Base-by-base conservation (phyloP, 2,329 filamentous ascomycete genomes). In the Verruconis gallopava region DNA sequence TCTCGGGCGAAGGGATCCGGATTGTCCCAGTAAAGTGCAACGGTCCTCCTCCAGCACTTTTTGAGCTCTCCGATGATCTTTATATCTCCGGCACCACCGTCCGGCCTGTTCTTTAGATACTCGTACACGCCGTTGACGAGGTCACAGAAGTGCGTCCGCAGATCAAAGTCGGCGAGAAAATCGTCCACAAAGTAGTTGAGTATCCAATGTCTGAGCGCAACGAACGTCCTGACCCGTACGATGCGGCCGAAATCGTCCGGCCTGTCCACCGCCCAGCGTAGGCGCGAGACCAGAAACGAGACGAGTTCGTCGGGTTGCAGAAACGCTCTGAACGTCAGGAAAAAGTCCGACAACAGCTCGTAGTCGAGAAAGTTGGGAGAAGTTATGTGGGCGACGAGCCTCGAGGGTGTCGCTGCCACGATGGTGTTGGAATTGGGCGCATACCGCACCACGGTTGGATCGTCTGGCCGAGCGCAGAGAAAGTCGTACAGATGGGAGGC, bases 121-220 rank as follows among this genome's bases (percentile, higher is more conserved):
- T 59, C 55, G 44, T 73, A 72, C 42, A 81, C 56, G 18, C 58
- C 56, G 57, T 96, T 95, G 45, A 95, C 69, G 5, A 86, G 69
- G 21, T 77, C 69, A 61, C 89, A 95, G 55, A 95, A 95, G 13
- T 75, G 74, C 4, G 73, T 66, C 5, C 89, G 79, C 21, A 96
- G 67, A 35, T 73, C 67, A 54, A 81, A 79, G 55, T 88, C 77
- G 18, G 80, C 62, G 32, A 93, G 75, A 57, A 94, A 98, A 56
- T 98, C 91, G 55, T 98, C 91, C 43, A 84, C 72, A 51, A 96
- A 98, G 60, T 98, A 98, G 59, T 98, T 98, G 47, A 98, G 64
- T 44, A 96, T 88, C 91, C 91, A 98, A 60, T 98, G 91, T 44
- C 91, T 78, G 35, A 96, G 71, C 5, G 91, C 91, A 19, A 95